phyloP scores from a whole-genome alignment of 371 early-diverging fungal genomes.

The Fennellomyces sp. region DNA sequence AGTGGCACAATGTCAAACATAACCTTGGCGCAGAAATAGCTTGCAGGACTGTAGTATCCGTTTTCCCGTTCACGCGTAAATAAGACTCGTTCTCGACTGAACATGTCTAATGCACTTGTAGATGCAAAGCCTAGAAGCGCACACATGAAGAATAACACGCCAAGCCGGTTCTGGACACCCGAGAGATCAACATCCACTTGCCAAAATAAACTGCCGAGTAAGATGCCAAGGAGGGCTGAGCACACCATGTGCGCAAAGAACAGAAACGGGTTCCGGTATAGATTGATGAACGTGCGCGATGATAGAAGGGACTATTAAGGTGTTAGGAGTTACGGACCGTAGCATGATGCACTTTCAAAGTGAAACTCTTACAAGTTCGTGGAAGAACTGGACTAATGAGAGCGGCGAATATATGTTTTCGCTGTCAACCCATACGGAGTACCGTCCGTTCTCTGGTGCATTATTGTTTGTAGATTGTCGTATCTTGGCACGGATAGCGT shows the following conservation, averaged over 20 bases:
- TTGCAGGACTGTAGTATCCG: slow-evolving; percentile 76
- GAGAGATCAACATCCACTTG: slow-evolving; percentile 78
- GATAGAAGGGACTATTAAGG: slow-evolving; percentile 34
- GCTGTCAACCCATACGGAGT: slow-evolving; percentile 32
- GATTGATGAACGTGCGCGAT: slow-evolving; percentile 50
- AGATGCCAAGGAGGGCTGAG: slow-evolving; percentile 39
- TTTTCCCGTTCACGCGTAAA: slow-evolving; percentile 86
- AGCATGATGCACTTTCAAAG: background rate
- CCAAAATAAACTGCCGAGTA: slow-evolving; percentile 81
- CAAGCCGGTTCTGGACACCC: slow-evolving; percentile 85
- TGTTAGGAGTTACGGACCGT: too few relatives aligned
- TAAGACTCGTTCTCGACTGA: slow-evolving; percentile 69
- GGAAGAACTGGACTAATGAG: slow-evolving; percentile 42
- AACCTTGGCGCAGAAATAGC: slow-evolving; percentile 76
- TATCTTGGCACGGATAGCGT: slow-evolving; percentile 20
- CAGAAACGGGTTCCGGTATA: slow-evolving; percentile 48
- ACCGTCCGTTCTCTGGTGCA: slow-evolving; percentile 1
- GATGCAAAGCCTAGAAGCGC: slow-evolving; percentile 82
- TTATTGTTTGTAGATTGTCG: slow-evolving; percentile 3
- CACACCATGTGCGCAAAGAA: slow-evolving; percentile 46
- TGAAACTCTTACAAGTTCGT: slow-evolving; percentile 63
- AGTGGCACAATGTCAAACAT: slow-evolving; percentile 84
- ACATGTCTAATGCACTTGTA: slow-evolving; percentile 71
- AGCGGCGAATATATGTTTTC: slow-evolving; percentile 73
- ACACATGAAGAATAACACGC: slow-evolving; percentile 81